Base-by-base conservation (phyloP, 2,329 filamentous ascomycete species). In the Conoideocrella luteorostrata region DNA sequence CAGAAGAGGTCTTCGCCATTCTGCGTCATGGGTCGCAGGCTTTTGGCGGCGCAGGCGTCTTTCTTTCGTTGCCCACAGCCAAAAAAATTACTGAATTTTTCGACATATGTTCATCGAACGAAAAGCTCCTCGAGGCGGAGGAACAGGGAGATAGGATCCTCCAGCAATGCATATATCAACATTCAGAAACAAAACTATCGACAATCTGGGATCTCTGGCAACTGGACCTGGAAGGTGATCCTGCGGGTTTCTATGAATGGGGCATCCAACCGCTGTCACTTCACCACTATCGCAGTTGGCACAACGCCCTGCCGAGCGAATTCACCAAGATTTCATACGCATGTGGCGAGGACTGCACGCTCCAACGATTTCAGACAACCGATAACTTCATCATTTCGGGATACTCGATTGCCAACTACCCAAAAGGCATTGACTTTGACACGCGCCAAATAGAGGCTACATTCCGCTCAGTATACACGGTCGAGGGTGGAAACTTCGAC, bases 211-310 rank as follows among this genome's bases (percentile, higher is more conserved):
- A 75, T 28, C 66, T 82, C 11, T 80, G 74, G 63, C 78, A 82
- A 57, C 68, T 82, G 13, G 78, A 82, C 54, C 62, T 82, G 33
- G 69, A 72, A 46, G 72, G 71, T 35, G 77, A 82, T 55, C 73
- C 77, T 5, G 76, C 75, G 1, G 78, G 78, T 5, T 81, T 82
- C 61, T 82, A 81, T 58, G 78, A 82, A 61, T 71, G 72, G 20
- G 76, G 76, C 23, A 69, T 76, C 47, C 69, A 71, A 48, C 77
- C 78, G 2, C 64, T 82, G 17, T 78, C 75, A 10, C 67, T 82
- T 18, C 78, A 82, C 59, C 78, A 82, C 64, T 82, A 78, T 68
- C 78, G 79, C 54, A 69, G 71, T 45, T 79, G 75, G 75, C 74
- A 78, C 58, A 53, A 60, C 13, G 72, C 70, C 22, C 63, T 66